Conservation (phyloP, 768 basidiomycete species). For the Suillus luteus region DNA sequence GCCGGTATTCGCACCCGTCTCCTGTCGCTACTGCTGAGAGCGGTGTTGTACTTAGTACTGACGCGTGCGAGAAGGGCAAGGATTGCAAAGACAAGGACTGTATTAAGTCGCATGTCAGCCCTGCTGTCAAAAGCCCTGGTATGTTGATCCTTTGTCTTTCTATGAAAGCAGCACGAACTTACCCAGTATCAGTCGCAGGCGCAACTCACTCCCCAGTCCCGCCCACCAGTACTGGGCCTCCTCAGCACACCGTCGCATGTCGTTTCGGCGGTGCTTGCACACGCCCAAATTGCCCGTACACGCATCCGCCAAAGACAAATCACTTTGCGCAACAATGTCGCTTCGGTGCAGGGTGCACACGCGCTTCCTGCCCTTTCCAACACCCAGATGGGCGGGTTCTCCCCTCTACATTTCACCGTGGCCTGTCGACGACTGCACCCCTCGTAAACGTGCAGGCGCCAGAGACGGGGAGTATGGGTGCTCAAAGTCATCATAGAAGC, state of each 20-base stretch:
- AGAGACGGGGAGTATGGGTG: constrained; percentile 67
- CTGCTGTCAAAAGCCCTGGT: constrained; percentile 73
- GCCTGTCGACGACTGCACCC: constrained; percentile 60
- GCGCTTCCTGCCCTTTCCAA: constrained; percentile 83
- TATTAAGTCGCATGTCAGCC: constrained; percentile 87
- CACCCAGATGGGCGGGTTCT: constrained; percentile 88
- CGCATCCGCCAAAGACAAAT: constrained; percentile 55
- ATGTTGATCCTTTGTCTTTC: constrained; percentile 18
- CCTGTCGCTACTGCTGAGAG: constrained; percentile 96
- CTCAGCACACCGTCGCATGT: constrained; percentile 47
- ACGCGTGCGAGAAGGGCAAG: constrained; percentile 87
- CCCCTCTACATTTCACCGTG: constrained; percentile 79
- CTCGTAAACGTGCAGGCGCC: constrained; percentile 63
- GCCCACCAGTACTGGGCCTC: constrained; percentile 25
- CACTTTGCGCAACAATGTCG: constrained; percentile 64
- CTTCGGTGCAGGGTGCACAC: constrained; percentile 85
- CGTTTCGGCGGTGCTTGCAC: constrained; percentile 75
- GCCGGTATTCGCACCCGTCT: constrained; percentile 92
- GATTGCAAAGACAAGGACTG: constrained; percentile 94
- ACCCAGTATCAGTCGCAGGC: constrained; percentile 31
- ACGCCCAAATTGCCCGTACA: constrained; percentile 65
- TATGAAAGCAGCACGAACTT: constrained; percentile 15
- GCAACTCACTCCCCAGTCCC: constrained; percentile 40
- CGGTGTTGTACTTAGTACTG: constrained; percentile 92
- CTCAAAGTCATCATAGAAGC: constrained; percentile 65